Base-by-base conservation (phyloP, 495 filamentous ascomycete species). In the Acidiella bohemica region DNA sequence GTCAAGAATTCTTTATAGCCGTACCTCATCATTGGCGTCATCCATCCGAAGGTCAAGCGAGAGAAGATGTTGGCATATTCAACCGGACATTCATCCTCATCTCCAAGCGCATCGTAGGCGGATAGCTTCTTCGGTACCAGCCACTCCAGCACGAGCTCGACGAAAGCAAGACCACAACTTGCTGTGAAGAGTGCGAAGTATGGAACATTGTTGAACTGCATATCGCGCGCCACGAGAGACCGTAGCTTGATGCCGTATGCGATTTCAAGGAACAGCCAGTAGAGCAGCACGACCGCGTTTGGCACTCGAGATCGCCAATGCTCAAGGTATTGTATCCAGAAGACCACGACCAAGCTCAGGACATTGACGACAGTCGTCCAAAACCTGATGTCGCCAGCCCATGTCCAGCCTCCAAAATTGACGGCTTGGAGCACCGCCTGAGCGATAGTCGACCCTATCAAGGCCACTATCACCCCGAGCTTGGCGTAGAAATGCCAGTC, bases 401-500 rank as follows among this genome's bases (percentile, higher is more conserved):
- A 90, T 18, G 77, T 71, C 32, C 67, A 66, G 23, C 26, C 24
- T 4, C 70, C 67, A 50, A 80, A 80, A 42, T 70, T 71, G 54
- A 76, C 59, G 53, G 86, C 78, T 64, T 95, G 83, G 14, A 94
- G 67, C 16, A 64, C 73, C 25, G 84, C 75, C 58, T 94, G 80
- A 11, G 81, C 67, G 16, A 68, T 71, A 33, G 79, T 74, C 28
- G 80, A 68, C 46, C 74, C 62, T 38, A 80, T 64, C 49, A 94
- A 64, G 38, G 75, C 70, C 33, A 67, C 71, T 31, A 93, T 72
- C 8, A 93, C 67, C 10, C 62, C 63, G 68, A 94, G 67, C 57
- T 96, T 96, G 10, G 74, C 66, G 67, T 84, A 94, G 59, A 95
- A 96, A 57, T 92, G 88, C 87, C 86, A 94, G 59, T 94, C 80